phyloP scores from a whole-genome alignment of 164 flowering plant species.

The Protea cynaroides region DNA sequence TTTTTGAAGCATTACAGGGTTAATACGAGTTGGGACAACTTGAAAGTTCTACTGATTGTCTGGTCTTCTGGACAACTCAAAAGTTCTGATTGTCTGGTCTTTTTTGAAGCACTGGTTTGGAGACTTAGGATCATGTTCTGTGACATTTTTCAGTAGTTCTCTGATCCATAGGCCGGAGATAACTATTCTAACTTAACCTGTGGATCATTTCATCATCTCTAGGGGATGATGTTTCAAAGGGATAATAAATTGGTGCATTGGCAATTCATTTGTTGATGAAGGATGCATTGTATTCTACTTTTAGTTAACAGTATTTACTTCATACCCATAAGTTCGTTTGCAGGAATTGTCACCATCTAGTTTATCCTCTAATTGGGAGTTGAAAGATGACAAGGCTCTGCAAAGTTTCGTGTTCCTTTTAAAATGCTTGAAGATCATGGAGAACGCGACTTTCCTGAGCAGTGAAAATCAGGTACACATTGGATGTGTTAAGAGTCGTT shows the following conservation, averaged over 20 bases:
- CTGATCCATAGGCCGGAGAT: no score
- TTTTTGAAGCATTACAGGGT: no score
- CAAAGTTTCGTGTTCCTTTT: conserved; percentile 49
- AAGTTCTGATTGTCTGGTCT: no score
- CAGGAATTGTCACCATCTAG: conserved; percentile 48
- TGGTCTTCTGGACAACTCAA: no score
- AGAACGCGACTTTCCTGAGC: conserved; percentile 91
- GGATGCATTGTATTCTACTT: background rate
- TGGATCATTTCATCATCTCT: no score
- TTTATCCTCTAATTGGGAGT: conserved; percentile 19
- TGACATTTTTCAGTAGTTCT: no score
- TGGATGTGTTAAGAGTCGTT: background rate
- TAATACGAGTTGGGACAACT: no score
- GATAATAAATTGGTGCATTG: background rate
- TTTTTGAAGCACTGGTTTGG: no score
- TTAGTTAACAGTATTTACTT: background rate
- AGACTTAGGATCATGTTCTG: no score
- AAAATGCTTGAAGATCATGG: conserved; percentile 92
- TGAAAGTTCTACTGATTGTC: no score
- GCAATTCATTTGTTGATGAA: background rate
- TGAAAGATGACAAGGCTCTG: conserved; percentile 30
- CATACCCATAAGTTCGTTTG: conserved; percentile 10
- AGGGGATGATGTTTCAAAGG: no score
- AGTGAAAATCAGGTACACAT: conserved; percentile 80
- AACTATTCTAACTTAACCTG: no score